Evolutionary conservation across 805 yeast genomes (phyloP).

Genomic region (Citeromyces matritensis): DNA sequence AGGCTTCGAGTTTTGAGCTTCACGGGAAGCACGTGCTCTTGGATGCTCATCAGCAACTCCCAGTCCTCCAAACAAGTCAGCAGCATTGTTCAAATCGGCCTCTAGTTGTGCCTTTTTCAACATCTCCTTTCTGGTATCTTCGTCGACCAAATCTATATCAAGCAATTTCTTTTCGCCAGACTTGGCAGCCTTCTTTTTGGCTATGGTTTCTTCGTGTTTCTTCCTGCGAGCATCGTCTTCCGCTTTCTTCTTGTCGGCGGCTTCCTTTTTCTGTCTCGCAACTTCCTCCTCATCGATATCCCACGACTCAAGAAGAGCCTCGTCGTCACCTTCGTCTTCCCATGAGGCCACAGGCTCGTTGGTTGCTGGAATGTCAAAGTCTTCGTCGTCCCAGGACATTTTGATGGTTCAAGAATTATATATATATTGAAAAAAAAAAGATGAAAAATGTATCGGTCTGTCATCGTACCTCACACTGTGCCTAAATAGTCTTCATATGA

Average conservation of each 20-base stretch:
- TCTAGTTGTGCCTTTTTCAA: constrained; percentile 68
- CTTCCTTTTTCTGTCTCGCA: constrained; percentile 21
- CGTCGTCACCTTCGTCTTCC: constrained; percentile 73
- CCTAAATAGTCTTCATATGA: no score
- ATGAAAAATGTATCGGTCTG: no score
- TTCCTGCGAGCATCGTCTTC: constrained; percentile 23
- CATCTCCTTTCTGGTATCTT: constrained; percentile 57
- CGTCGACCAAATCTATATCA: constrained; percentile 60
- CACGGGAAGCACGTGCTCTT: constrained; percentile 31
- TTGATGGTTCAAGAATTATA: no score
- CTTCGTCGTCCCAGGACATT: constrained; percentile 59
- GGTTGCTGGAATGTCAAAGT: constrained; percentile 54
- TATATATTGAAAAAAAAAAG: no score
- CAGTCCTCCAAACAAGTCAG: constrained; percentile 73
- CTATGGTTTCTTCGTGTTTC: constrained; percentile 27
- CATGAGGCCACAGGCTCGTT: constrained; percentile 46
- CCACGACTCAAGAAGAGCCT: constrained; percentile 79
- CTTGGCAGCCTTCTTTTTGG: constrained; percentile 19
- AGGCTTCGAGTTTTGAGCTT: constrained; percentile 18
- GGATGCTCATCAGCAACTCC: constrained; percentile 44
- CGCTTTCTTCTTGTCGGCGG: constrained; percentile 12
- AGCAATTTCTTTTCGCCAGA: constrained; percentile 23
- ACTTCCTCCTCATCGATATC: constrained; percentile 63
- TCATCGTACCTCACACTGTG: no score
- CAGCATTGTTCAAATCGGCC: constrained; percentile 85